Conservation (phyloP, 2,329 filamentous ascomycete species). For the Penicillium sumatraense region DNA sequence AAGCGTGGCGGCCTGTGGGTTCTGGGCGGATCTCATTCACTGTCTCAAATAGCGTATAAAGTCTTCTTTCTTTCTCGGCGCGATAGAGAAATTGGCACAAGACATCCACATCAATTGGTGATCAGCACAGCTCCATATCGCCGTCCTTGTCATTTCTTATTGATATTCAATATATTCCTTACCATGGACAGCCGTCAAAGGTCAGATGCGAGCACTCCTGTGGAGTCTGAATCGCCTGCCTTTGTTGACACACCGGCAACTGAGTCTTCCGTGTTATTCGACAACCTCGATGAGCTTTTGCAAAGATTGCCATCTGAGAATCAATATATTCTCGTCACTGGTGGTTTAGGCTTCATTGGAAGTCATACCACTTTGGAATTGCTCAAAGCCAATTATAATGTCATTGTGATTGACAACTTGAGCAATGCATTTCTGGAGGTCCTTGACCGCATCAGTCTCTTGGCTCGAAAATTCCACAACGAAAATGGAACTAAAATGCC, state of each 20-base stretch:
- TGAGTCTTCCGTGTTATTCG: constrained; percentile 50
- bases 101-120: neutral
- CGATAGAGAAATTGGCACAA: neutral
- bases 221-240: constrained; percentile 34
- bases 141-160: constrained; percentile 9
- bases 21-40: constrained; percentile 12
- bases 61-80: constrained; percentile 15
- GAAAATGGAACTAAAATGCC: constrained; percentile 48
- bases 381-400: constrained; percentile 46
- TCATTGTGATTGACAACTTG: constrained; percentile 48
- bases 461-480: constrained; percentile 43
- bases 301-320: constrained; percentile 41
- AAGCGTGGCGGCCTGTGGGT: constrained; percentile 8
- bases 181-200: constrained; percentile 35
- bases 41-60: constrained; percentile 18
- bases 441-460: constrained; percentile 38
- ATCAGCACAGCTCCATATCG: neutral
- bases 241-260: constrained; percentile 50
- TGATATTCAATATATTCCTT: neutral
- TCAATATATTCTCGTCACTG: constrained; percentile 50
- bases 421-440: constrained; percentile 45
- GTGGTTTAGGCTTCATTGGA: constrained; percentile 48
- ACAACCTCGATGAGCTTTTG: constrained; percentile 48
- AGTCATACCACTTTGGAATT: constrained; percentile 49
- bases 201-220: constrained; percentile 37